Evolutionary conservation across 1,284 basidiomycete genomes (phyloP).

Genomic region (Mycosarcoma maydis): DNA sequence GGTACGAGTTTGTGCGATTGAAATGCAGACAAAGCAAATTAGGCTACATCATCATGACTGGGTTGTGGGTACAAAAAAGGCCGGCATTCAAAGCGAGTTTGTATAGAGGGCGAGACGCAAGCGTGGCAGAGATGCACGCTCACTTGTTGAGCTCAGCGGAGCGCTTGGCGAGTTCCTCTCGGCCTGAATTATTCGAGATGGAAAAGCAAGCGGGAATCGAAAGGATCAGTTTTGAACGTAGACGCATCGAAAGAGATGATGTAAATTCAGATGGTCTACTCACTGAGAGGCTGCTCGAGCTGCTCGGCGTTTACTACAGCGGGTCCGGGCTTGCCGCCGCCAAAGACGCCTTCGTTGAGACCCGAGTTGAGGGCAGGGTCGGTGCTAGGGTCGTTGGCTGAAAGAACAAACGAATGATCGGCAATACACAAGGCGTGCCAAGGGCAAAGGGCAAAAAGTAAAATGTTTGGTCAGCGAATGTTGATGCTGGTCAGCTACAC

Average conservation of each 20-base stretch:
- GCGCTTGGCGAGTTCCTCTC: conserved; percentile 52
- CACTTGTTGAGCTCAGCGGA: conserved; percentile 57
- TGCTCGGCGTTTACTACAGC: conserved; percentile 29
- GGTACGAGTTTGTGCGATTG: background rate
- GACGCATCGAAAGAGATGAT: too few relatives aligned
- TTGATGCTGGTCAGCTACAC: too few relatives aligned
- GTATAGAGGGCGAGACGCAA: background rate
- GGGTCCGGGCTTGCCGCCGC: conserved; percentile 41
- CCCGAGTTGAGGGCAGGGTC: conserved; percentile 45
- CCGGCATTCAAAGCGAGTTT: too few relatives aligned
- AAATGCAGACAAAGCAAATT: conserved; percentile 8
- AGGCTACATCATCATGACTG: conserved; percentile 13
- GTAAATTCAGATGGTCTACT: too few relatives aligned
- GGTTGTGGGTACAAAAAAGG: too few relatives aligned
- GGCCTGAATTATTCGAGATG: conserved; percentile 9
- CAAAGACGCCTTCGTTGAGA: conserved; percentile 31
- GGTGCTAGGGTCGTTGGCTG: conserved; percentile 52
- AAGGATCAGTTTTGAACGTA: conserved; percentile 2
- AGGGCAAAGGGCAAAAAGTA: background rate
- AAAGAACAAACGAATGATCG: background rate
- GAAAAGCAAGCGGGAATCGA: background rate
- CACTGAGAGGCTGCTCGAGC: conserved; percentile 44
- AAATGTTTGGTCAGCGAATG: conserved; percentile 1
- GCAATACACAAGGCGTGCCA: too few relatives aligned
- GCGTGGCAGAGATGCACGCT: background rate